Evolutionary conservation across 164 flowering plant species (phyloP).

Genomic region (Annona cherimola): DNA sequence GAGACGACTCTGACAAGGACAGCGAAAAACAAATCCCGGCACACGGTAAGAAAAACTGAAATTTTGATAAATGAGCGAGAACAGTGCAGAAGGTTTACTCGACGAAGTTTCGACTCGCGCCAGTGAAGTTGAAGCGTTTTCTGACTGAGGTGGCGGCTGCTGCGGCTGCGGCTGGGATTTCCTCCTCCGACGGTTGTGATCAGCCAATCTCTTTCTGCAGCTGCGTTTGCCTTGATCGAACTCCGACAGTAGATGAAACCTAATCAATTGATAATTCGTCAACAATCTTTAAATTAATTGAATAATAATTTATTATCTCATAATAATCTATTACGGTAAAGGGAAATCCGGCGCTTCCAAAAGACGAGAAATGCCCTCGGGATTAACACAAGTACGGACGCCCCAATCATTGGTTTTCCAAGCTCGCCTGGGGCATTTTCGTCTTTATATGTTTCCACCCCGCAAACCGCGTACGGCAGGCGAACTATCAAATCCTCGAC

Average conservation of each 20-base stretch:
- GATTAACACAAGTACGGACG: slow-evolving; percentile 37
- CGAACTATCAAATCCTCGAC: neutral
- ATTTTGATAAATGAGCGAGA: neutral
- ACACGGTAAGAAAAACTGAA: neutral
- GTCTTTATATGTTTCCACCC: slow-evolving; percentile 13
- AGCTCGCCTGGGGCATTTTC: slow-evolving; percentile 22
- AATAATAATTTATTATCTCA: no score
- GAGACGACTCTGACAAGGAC: slow-evolving; percentile 47
- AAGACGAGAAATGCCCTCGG: slow-evolving; percentile 45
- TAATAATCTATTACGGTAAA: no score
- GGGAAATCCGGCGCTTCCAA: no score
- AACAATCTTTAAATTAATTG: neutral
- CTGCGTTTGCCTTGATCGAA: slow-evolving; percentile 72
- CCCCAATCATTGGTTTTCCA: slow-evolving; percentile 27
- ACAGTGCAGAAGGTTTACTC: slow-evolving; percentile 18
- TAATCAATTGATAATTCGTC: slow-evolving; percentile 18
- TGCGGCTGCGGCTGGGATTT: slow-evolving; percentile 29
- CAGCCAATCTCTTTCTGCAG: slow-evolving; percentile 69
- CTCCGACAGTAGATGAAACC: slow-evolving; percentile 68
- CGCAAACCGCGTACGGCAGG: neutral
- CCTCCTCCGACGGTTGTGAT: slow-evolving; percentile 68
- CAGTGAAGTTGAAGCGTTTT: slow-evolving; percentile 21
- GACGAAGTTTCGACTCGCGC: slow-evolving; percentile 23
- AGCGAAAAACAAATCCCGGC: neutral
- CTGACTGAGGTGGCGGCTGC: slow-evolving; percentile 19